A percentile compares a stretch with the other conserved stretches of the same genome.
phyloP scores from a whole-genome alignment of 116 monocot species.

The Trichopus zeylanicus region DNA sequence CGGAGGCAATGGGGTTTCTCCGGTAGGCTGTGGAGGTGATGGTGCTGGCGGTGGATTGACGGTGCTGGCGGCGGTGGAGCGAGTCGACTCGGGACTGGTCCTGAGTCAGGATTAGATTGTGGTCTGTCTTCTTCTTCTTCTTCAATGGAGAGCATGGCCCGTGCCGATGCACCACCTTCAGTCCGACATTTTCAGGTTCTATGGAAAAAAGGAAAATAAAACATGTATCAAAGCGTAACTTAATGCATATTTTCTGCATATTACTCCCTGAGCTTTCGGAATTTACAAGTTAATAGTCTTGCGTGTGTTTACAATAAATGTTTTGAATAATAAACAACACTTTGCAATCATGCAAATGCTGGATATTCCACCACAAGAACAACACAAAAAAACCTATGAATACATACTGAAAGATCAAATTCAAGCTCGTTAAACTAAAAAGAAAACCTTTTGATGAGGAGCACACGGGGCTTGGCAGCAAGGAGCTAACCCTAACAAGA shows the following conservation, averaged over 20 bases:
- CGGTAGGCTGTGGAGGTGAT: not conserved
- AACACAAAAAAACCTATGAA: too few relatives aligned
- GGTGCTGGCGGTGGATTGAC: conserved; percentile 4
- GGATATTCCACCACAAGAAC: too few relatives aligned
- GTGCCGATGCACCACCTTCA: conserved; percentile 37
- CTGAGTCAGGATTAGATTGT: conserved; percentile 24
- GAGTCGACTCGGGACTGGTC: conserved; percentile 50
- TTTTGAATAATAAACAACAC: too few relatives aligned
- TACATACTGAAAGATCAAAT: not conserved
- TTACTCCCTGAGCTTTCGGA: too few relatives aligned
- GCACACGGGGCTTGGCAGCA: too few relatives aligned
- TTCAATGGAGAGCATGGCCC: conserved; percentile 51
- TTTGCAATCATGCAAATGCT: too few relatives aligned
- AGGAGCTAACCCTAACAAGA: not conserved
- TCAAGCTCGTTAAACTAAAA: too few relatives aligned
- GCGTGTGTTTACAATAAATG: too few relatives aligned
- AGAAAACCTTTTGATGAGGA: conserved; percentile 5
- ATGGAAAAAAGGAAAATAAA: too few relatives aligned
- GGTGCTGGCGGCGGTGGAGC: conserved; percentile 16
- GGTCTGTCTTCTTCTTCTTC: not conserved
- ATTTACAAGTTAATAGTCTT: too few relatives aligned
- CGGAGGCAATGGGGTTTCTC: not conserved
- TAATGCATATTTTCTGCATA: too few relatives aligned
- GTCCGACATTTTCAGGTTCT: not conserved
- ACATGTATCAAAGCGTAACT: too few relatives aligned